Evolutionary conservation across 768 basidiomycete genomes (phyloP).

Genomic region (Phanerodontia chrysosporium): DNA sequence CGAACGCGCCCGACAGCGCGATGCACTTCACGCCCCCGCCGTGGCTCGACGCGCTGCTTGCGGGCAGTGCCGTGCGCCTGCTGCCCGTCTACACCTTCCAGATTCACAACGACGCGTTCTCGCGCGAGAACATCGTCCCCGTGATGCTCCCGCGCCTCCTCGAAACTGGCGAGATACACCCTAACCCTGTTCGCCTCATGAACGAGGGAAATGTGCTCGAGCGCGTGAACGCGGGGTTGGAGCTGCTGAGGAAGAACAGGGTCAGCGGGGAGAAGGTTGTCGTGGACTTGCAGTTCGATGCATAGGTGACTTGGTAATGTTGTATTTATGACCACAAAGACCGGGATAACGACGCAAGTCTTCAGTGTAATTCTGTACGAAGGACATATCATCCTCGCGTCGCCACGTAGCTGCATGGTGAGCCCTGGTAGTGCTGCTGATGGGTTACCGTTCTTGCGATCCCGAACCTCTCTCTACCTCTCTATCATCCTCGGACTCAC

Average conservation of each 20-base stretch:
- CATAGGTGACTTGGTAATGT: background rate
- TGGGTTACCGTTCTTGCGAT: too few relatives aligned
- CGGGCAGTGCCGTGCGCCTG: background rate
- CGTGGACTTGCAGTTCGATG: background rate
- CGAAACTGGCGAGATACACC: background rate
- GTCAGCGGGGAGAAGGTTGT: conserved; percentile 14
- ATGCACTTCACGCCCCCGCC: background rate
- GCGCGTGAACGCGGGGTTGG: conserved; percentile 2
- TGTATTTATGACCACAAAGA: too few relatives aligned
- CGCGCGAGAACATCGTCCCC: background rate
- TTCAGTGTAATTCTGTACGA: background rate
- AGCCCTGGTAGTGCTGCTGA: too few relatives aligned
- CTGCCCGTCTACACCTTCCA: background rate
- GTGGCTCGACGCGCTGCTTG: background rate
- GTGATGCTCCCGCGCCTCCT: conserved; percentile 3
- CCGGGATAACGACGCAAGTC: background rate
- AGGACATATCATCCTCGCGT: too few relatives aligned
- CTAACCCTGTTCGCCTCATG: background rate
- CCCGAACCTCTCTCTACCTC: too few relatives aligned
- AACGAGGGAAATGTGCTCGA: conserved; percentile 2
- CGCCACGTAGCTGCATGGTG: too few relatives aligned
- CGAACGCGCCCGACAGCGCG: background rate
- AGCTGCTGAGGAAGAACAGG: background rate
- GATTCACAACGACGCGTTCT: background rate
- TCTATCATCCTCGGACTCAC: too few relatives aligned